Conservation (phyloP, 805 yeast genomes). For the Naumovozyma baii region DNA sequence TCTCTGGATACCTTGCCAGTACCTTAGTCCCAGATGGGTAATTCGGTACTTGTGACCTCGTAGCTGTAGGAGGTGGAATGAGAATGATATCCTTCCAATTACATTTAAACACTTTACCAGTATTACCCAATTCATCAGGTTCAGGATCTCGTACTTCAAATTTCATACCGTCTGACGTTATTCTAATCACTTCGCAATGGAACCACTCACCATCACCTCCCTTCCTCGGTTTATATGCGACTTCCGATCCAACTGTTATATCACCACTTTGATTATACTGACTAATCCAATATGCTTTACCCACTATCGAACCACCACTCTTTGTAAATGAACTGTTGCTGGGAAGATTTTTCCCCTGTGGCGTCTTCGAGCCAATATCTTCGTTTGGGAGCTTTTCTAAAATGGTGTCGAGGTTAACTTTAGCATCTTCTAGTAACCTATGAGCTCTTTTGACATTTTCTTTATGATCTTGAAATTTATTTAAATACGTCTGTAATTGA, state of each 20-base stretch:
- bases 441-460: slow-evolving; percentile 48
- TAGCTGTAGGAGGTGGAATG: slow-evolving; percentile 49
- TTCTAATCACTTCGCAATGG: slow-evolving; percentile 78
- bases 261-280: slow-evolving; percentile 53
- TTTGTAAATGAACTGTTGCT: slow-evolving; percentile 11
- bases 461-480: slow-evolving; percentile 41
- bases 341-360: too few species aligned
- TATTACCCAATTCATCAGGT: slow-evolving; percentile 86
- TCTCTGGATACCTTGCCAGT: slow-evolving; percentile 90
- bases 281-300: slow-evolving; percentile 42
- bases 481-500: slow-evolving; percentile 34
- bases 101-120: slow-evolving; percentile 79
- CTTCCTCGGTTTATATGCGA: slow-evolving; percentile 71
- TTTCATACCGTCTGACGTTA: slow-evolving; percentile 61
- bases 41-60: slow-evolving; percentile 26
- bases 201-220: slow-evolving; percentile 81
- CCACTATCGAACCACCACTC: slow-evolving; percentile 23
- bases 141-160: slow-evolving; percentile 96
- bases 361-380: not conserved
- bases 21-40: slow-evolving; percentile 76
- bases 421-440: slow-evolving; percentile 34
- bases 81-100: slow-evolving; percentile 69
- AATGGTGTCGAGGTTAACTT: slow-evolving; percentile 39
- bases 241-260: slow-evolving; percentile 61
- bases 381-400: slow-evolving; percentile 17